phyloP scores from a whole-genome alignment of 371 early-diverging fungal species.

The Amoeboaphelidium protococcarum region DNA sequence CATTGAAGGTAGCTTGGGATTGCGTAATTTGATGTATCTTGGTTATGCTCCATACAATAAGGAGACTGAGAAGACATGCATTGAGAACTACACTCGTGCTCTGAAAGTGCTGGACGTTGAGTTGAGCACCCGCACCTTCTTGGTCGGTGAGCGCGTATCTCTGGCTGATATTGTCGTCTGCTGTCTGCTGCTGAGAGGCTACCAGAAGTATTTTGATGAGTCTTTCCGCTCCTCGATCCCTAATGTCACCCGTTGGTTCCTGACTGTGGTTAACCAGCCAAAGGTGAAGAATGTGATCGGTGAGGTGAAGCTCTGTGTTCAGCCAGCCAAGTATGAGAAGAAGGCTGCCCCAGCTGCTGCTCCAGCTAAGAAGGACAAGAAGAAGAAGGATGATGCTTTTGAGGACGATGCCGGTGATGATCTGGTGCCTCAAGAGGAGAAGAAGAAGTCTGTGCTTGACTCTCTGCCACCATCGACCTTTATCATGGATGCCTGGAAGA shows the following conservation, averaged over 20 bases:
- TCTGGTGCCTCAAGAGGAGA: slow-evolving; percentile 13
- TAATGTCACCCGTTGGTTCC: slow-evolving; percentile 37
- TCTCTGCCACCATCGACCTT: slow-evolving; percentile 53
- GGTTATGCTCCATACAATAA: slow-evolving; percentile 35
- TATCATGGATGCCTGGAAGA: slow-evolving; percentile 75
- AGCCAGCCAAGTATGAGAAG: slow-evolving; percentile 14
- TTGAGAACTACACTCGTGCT: slow-evolving; percentile 28
- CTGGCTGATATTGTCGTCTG: slow-evolving; percentile 57
- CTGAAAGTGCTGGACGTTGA: slow-evolving; percentile 38
- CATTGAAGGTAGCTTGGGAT: neutral
- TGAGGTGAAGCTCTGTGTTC: slow-evolving; percentile 29
- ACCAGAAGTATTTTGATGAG: slow-evolving; percentile 25
- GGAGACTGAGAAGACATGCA: slow-evolving; percentile 27
- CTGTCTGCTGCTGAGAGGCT: slow-evolving; percentile 26
- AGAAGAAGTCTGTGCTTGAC: slow-evolving; percentile 38
- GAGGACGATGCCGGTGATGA: slow-evolving; percentile 27
- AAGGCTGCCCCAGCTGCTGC: slow-evolving; percentile 17
- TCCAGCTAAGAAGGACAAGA: slow-evolving; percentile 8
- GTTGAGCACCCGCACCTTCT: slow-evolving; percentile 49
- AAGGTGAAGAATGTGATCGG: slow-evolving; percentile 52
- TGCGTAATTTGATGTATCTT: slow-evolving; percentile 7
- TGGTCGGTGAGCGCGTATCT: slow-evolving; percentile 71
- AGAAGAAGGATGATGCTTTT: slow-evolving; percentile 12
- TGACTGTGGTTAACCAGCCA: slow-evolving; percentile 46
- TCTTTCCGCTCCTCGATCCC: slow-evolving; percentile 12